A percentile compares a stretch with the other conserved stretches of the same genome.
These are phyloP conservation scores for Zoysia japonica DNA, from an alignment of 176 grass and related monocot species.

Conservation along the genomic window DNA sequence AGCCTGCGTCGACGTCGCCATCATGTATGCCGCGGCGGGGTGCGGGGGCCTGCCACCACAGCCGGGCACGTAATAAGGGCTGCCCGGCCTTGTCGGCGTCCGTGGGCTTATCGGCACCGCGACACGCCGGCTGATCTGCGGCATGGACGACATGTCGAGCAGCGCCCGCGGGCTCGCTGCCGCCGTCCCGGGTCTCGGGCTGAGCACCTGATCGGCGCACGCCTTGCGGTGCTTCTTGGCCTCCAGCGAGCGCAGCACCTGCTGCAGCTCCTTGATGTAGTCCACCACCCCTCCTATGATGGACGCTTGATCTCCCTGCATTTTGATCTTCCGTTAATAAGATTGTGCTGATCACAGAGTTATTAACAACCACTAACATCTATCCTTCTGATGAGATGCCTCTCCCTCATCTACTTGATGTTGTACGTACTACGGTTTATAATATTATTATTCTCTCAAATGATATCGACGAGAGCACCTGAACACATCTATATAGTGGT, in stretches of 20 bases:
- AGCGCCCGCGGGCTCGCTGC: slow-evolving; percentile 33
- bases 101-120: slow-evolving; percentile 61
- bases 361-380: too few species aligned
- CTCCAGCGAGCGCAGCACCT: slow-evolving; percentile 71
- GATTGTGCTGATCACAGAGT: neutral
- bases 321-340: neutral
- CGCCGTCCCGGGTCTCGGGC: slow-evolving; percentile 39
- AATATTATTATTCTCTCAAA: too few species aligned
- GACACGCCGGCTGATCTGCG: slow-evolving; percentile 59
- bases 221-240: slow-evolving; percentile 70
- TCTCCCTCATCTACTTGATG: too few species aligned
- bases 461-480: too few species aligned
- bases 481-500: too few species aligned
- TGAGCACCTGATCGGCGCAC: slow-evolving; percentile 60
- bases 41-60: slow-evolving; percentile 11
- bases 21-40: slow-evolving; percentile 32
- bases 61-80: slow-evolving; percentile 65
- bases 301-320: slow-evolving; percentile 75
- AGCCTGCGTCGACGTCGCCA: slow-evolving; percentile 17
- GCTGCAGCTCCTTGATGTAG: slow-evolving; percentile 89
- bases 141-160: slow-evolving; percentile 18
- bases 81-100: slow-evolving; percentile 61
- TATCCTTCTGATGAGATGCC: too few species aligned
- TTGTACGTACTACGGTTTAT: too few species aligned
- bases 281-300: slow-evolving; percentile 87